Evolutionary conservation across 1,284 basidiomycete genomes (phyloP), one percentile per base, ranked within the genome.

Genomic region (Irpex sp.): DNA sequence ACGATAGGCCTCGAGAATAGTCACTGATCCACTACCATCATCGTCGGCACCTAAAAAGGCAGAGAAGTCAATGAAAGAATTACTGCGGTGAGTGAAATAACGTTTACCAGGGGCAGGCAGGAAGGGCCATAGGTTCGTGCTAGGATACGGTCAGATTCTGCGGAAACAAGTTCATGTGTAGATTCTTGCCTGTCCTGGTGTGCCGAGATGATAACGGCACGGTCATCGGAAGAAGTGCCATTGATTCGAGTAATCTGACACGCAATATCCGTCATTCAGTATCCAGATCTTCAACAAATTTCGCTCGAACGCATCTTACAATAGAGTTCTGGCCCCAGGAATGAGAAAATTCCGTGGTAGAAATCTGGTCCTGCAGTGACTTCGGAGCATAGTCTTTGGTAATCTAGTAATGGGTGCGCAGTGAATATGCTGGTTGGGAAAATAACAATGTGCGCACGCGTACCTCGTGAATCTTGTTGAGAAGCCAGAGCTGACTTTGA

Each of bases 271-370:
- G 49, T 21, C 17, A 51, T 51, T 51, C 7, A 17, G 17, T 47
- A 17, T n/a, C 17, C 59, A 69, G 56, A 65, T 26, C 61, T 57
- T 55, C 38, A 47, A 59, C 64, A 58, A 66, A 49, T 60, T 64
- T 52, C 36, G 48, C 58, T 54, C 55, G 65, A 3, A 37, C 38
- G 51, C 40, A 47, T 73, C 87, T 65, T 71, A 92, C 92, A 71
- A 99, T 92, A 56, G 88, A 86, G 77, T 93, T 92, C 82, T 99
- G 97, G 8, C 89, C 90, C 97, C 97, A 99, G 0, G 87, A 77
- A 75, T 99, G 97, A 64, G 81, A 68, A 74, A 98, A 98, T 74
- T 96, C 94, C 37, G 81, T 77, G 63, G 96, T 79, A 5, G 82
- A 84, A 71, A 97, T 91, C 37, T 77, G 69, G 58, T 81, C 70